Evolutionary conservation across 805 yeast species (phyloP), one percentile per base, ranked within the genome.

Genomic region (Priceomyces castillae): DNA sequence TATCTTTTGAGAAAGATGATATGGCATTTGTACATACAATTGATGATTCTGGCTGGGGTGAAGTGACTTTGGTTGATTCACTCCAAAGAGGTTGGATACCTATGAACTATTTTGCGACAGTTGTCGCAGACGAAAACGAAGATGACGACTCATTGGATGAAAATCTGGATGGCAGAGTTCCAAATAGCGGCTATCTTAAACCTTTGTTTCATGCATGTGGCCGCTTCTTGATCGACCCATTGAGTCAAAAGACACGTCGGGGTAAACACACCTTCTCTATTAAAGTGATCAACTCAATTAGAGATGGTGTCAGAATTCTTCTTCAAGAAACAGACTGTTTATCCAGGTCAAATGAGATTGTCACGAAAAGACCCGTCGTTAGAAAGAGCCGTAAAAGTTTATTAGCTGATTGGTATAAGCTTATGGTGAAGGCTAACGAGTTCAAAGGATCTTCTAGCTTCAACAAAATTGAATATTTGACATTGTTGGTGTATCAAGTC

Each of bases 31-130:
- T 86, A 3, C 90, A 85, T 54, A 77, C 86, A 6, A 78, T 85
- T 17, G 94, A 86, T 59, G 83, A 82, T 42, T 81, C 89, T 16
- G 95, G 94, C 0, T 86, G 95, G 95, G 92, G 90, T 46, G 95
- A 86, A 59, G 94, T 86, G 2, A 86, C 90, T 0, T 56, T 85
- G 30, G 63, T 86, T 7, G 81, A 79, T 43, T 70, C 81, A 11
- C 67, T 82, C 40, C 74, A 75, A 52, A 66, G 89, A 48, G 95
- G 95, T 14, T 86, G 95, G 95, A 87, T 86, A 14, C 95, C 95
- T 2, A 82, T 86, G 75, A 86, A 86, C 57, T 86, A 84, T 63
- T 86, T 86, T 54, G 65, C 81, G 4, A 72, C 66, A 39, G 73
- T 72, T 1, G 65, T 80, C 3, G 56, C 54, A 10, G 57, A 52